Conservation (phyloP, 768 basidiomycete species). For the Auricularia sp. region DNA sequence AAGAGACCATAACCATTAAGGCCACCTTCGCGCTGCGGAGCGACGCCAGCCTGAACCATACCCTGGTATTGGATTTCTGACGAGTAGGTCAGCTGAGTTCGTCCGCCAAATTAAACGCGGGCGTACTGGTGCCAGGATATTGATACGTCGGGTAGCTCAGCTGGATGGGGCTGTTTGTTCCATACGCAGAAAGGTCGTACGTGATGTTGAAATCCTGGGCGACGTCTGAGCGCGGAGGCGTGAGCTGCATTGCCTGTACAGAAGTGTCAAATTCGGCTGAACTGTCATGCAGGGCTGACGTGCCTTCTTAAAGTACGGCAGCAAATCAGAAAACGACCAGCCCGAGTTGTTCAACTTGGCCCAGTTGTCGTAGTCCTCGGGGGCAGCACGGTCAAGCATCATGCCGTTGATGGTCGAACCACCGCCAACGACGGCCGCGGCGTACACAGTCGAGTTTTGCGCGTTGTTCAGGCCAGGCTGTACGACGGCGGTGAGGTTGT, state of each 20-base stretch:
- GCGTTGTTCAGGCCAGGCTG: not conserved
- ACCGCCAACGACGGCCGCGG: not conserved
- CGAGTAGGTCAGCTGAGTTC: not conserved
- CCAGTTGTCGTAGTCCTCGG: conserved; percentile 15
- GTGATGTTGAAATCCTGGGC: conserved; percentile 1
- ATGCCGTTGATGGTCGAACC: not conserved
- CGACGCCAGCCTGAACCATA: not conserved
- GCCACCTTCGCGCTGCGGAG: not conserved
- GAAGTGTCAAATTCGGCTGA: not conserved
- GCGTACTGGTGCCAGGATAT: not conserved
- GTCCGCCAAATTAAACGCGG: no score
- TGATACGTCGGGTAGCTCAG: conserved; percentile 1
- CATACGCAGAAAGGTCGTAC: not conserved
- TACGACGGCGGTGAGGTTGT: not conserved
- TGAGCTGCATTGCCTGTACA: not conserved
- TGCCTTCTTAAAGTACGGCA: conserved; percentile 20
- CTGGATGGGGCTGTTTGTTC: not conserved
- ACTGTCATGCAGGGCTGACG: not conserved
- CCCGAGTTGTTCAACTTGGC: conserved; percentile 14
- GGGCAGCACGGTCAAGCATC: not conserved
- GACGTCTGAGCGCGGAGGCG: not conserved
- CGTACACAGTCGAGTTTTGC: conserved; percentile 1
- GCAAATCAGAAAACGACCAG: conserved; percentile 23
- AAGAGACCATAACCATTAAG: not conserved
- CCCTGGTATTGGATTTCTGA: not conserved